Base-by-base conservation (phyloP, 1,284 basidiomycete genomes). In the Puccinia polysora region DNA sequence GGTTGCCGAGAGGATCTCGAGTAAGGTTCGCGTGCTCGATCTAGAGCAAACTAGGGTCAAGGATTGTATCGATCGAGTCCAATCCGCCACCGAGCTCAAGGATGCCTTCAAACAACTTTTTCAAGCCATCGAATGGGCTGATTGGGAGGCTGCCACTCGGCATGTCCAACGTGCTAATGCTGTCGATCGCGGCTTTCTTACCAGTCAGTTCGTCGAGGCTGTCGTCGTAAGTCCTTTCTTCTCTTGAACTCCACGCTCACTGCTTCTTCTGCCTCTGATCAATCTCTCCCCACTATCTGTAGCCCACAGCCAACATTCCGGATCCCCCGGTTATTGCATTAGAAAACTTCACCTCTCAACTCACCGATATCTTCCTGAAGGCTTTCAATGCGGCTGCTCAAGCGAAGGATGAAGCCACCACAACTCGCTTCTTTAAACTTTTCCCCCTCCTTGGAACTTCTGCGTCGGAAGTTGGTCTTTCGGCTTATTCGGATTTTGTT, bases 81-180 rank as follows among this genome's bases (percentile, higher is more conserved):
- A 78, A 69, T 75, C 77, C 5, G 78, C 78, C 0, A 76, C 78
- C 30, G 78, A 79, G 25, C 75, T 78, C 63, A 78, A 78, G 55
- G 73, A 87, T 10, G 91, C 93, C 0, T 82, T 98, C 28, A 82
- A 85, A 34, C 86, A 87, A 18, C 93, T 97, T 45, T 89, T 91
- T 45, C 84, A 83, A 71, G 86, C 87, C 14, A 94, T 97, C 45
- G 88, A 91, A 49, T 84, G 83, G 70, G 85, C 88, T 75, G 96
- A 98, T 79, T 99, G 95, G 94, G 95, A 97, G 79, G 86, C 89
- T 15, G 95, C 95, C 0, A 88, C 91, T 0, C 84, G 90, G 74
- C 88, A 93, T 77, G 96, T 94, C 80, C 87, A 89, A 20, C 83
- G 91, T 36, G 95, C 93, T 0, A 93, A 94, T 87, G 83, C 87